Base-by-base conservation (phyloP, 2,329 filamentous ascomycete species). In the Ophiostoma sp. region DNA sequence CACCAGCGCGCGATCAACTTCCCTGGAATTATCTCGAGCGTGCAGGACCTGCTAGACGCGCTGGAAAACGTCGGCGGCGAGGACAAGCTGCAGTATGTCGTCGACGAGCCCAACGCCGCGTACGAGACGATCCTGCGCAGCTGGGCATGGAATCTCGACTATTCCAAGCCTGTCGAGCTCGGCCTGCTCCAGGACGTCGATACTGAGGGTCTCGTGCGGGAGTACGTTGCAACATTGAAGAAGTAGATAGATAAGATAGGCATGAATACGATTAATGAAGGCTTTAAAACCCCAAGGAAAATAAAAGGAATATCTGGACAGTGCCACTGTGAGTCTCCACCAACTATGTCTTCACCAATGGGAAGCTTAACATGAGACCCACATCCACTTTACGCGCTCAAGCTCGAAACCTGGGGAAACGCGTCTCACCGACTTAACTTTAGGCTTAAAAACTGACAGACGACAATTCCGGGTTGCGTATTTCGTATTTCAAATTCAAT, bases 31-130 rank as follows among this genome's bases (percentile, higher is more conserved):
- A 80, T 82, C 60, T 82, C 85, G 3, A 85, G 81, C 45, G 79
- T 86, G n/a, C 82, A 86, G 75, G 82, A 87, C 73, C 81, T 88
- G 77, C 79, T 87, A 77, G 84, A 87, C 74, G 84, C 83, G 40
- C 74, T 88, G 72, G 82, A 80, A 66, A 81, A 80, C 72, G 78
- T 85, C 62, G 86, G 83, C 9, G 86, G 86, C 0, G 78, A 81
- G 75, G 83, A 87, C 66, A 82, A 80, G 74, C 73, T 87, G 72
- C 76, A 76, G 67, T 76, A 84, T 14, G 76, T 88, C 18, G 80
- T 78, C 72, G 85, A 88, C 75, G 82, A 82, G 75, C 81, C 80
- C 69, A 81, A 86, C 72, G 79, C 80, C 42, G 81, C 77, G 38
- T 77, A 84, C 69, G 85, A 87, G 76, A 78, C 79, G 71, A 86